Base-by-base conservation (phyloP, 2,329 filamentous ascomycete species). In the Pseudocercospora pini-densiflorae region DNA sequence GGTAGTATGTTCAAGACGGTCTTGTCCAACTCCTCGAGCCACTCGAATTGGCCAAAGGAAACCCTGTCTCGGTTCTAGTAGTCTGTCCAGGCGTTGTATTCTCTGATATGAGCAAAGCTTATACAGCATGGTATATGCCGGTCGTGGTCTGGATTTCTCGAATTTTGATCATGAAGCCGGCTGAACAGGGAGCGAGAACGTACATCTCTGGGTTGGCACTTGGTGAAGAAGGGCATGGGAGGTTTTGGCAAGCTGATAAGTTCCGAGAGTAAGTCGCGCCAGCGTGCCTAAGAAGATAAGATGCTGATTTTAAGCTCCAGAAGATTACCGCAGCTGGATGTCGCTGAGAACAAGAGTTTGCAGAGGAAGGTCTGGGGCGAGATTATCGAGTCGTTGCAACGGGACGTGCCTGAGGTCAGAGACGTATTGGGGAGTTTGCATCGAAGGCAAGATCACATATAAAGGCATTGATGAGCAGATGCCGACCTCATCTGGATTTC, bases 401-500 rank as follows among this genome's bases (percentile, higher is more conserved):
- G 16, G 23, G 47, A 51, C 16, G 47, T 24, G 23, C 1, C 47
- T 21, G 47, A 24, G 47, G 47, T 51, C 21, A 51, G 23, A 27
- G 47, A 9, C 14, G 10, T 51, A 7, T 23, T 51, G 47, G 19
- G 9, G 21, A 51, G 21, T 16, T 24, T 51, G 47, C 47, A 51
- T 16, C 3, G 7, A 24, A 27, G 6, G 19, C 47, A 51, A 14
- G 12, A 14, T 9, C 7, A 19, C 47, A 2, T 1, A 9, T 14
- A 24, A 14, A 23, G 47, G 19, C n/a, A 12, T 10, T 21, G n/a
- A 5, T n/a, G 5, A 55, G n/a, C 10, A 10, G 1, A 4, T 16
- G 4, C 43, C 16, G 9, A 55, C 23, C n/a, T 72, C 67, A 95
- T 74, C 90, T 86, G 73, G 91, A 90, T 69, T 88, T 87, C 70